Evolutionary conservation across 192 early-diverging fungal genomes (phyloP).

Genomic region (Dispira parvispora): DNA sequence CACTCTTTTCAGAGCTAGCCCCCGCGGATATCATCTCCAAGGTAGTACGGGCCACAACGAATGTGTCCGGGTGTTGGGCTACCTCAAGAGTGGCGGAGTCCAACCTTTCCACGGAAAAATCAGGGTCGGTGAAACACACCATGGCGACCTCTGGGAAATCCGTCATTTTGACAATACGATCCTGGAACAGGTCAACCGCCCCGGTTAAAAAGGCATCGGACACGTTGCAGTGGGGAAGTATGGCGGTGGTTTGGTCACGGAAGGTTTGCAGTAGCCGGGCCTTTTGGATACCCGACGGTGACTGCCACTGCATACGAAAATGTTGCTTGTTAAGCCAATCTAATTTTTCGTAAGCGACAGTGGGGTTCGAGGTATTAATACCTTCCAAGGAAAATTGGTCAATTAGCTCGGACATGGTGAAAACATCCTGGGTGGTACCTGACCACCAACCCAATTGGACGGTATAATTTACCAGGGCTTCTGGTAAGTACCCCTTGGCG

Average conservation of each 20-base stretch:
- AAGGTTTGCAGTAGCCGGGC: neutral
- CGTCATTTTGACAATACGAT: constrained; percentile 35
- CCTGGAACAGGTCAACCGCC: constrained; percentile 12
- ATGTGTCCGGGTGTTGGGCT: constrained; percentile 4
- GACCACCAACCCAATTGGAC: constrained; percentile 72
- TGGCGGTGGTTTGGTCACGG: neutral
- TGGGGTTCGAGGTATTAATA: constrained; percentile 40
- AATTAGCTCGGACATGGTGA: constrained; percentile 39
- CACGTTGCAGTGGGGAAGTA: neutral
- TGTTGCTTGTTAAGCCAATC: constrained; percentile 65
- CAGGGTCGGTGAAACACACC: constrained; percentile 35
- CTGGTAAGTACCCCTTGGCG: constrained; percentile 64
- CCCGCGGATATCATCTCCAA: neutral
- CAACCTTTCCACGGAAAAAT: constrained; percentile 26
- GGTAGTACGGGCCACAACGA: neutral
- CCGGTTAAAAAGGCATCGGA: neutral
- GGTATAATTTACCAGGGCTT: constrained; percentile 75
- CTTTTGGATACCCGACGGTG: neutral
- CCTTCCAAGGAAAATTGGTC: constrained; percentile 39
- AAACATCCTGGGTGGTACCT: constrained; percentile 38
- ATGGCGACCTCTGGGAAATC: constrained; percentile 33
- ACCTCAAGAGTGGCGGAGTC: neutral
- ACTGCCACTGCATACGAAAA: constrained; percentile 27
- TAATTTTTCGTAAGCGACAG: constrained; percentile 49
- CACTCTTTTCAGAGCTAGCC: neutral